Evolutionary conservation across 371 early-diverging fungal species (phyloP).

Genomic region (Dinochytrium kinnereticum): DNA sequence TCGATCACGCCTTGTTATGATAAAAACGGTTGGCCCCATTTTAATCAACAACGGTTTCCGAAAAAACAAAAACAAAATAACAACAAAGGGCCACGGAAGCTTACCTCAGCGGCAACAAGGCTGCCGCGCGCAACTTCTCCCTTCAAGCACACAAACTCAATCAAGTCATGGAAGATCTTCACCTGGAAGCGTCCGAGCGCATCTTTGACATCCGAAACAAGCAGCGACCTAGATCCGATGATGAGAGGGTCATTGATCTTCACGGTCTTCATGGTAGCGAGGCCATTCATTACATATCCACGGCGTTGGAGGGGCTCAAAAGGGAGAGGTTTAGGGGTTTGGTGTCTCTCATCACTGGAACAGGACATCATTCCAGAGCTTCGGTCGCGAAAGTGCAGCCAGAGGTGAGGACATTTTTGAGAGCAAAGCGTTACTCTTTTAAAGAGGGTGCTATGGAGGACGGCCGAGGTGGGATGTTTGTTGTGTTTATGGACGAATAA

Average conservation of each 20-base stretch:
- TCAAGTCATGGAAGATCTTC: slow-evolving; percentile 40
- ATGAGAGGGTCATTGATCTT: slow-evolving; percentile 46
- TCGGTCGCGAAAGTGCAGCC: slow-evolving; percentile 47
- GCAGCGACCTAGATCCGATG: background rate
- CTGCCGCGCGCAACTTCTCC: slow-evolving; percentile 51
- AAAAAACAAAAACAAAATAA: background rate
- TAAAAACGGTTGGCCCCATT: too few relatives aligned
- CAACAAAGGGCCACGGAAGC: slow-evolving; percentile 54
- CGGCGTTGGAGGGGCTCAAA: slow-evolving; percentile 28
- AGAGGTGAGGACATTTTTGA: slow-evolving; percentile 38
- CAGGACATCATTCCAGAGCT: slow-evolving; percentile 51
- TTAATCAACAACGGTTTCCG: slow-evolving; percentile 3
- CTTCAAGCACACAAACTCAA: slow-evolving; percentile 44
- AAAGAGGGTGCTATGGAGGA: slow-evolving; percentile 30
- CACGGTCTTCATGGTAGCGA: slow-evolving; percentile 55
- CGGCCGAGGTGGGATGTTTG: slow-evolving; percentile 33
- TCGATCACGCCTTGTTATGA: too few relatives aligned
- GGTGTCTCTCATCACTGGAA: slow-evolving; percentile 50
- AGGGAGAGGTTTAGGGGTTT: slow-evolving; percentile 35
- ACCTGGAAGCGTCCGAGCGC: slow-evolving; percentile 38
- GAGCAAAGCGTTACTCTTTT: slow-evolving; percentile 6
- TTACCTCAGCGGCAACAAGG: slow-evolving; percentile 48
- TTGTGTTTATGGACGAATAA: background rate
- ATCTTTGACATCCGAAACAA: slow-evolving; percentile 46
- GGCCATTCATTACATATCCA: slow-evolving; percentile 40